A percentile compares a stretch with the other conserved stretches of the same genome.
phyloP scores from a whole-genome alignment of 768 basidiomycete genomes.

The Amanita fuliginea region DNA sequence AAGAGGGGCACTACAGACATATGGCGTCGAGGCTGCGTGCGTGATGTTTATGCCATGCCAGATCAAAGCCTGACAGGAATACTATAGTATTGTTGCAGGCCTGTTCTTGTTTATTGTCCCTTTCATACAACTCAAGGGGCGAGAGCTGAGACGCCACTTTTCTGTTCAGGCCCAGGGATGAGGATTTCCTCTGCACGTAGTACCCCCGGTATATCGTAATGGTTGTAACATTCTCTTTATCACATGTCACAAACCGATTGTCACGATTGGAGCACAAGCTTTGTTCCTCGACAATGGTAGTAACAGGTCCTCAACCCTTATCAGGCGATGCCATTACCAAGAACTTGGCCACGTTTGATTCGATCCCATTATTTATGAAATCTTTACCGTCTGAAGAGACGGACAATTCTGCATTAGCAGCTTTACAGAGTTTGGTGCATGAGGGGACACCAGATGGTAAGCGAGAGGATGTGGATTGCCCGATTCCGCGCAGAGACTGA shows the following conservation, averaged over 20 bases:
- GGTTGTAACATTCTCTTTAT: too few relatives aligned
- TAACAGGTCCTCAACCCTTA: conserved; percentile 24
- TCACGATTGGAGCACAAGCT: too few relatives aligned
- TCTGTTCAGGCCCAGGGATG: not conserved
- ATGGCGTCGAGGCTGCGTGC: conserved; percentile 53
- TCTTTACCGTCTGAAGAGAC: conserved; percentile 61
- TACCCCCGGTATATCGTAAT: too few relatives aligned
- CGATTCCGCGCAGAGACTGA: not conserved
- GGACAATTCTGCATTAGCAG: conserved; percentile 62
- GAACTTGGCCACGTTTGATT: conserved; percentile 40
- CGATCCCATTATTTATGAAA: conserved; percentile 88
- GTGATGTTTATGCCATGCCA: conserved; percentile 12
- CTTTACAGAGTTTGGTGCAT: conserved; percentile 75
- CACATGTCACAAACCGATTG: too few relatives aligned
- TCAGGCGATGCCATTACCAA: conserved; percentile 23
- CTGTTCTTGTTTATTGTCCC: conserved; percentile 41
- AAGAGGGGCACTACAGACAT: conserved; percentile 49
- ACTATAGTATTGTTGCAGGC: conserved; percentile 31
- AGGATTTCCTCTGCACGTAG: too few relatives aligned
- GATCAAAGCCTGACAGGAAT: not conserved
- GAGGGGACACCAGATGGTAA: conserved; percentile 92
- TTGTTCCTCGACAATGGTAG: not conserved
- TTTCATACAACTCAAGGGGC: conserved; percentile 32
- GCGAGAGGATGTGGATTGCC: conserved; percentile 22
- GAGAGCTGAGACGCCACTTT: conserved; percentile 27